Conservation (phyloP, 2,329 filamentous ascomycete species). For the Penicillium sp. region DNA sequence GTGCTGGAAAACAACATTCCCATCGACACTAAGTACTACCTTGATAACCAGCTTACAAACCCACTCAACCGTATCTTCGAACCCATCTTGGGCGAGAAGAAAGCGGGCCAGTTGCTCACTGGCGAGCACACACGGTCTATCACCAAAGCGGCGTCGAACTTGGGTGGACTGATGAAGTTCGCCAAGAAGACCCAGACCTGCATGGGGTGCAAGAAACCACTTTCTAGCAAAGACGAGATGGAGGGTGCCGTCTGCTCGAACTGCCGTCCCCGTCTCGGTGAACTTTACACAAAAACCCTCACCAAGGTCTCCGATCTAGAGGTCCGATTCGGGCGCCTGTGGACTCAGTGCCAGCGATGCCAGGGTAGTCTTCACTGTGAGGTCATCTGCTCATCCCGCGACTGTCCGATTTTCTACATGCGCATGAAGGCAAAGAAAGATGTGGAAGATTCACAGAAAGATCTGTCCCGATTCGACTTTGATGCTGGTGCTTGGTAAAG, state of each 20-base stretch:
- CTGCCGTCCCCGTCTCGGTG: conserved; percentile 74
- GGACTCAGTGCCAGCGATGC: conserved; percentile 97
- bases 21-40: conserved; percentile 96
- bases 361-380: conserved; percentile 97
- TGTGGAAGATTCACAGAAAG: conserved; percentile 86
- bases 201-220: conserved; percentile 97
- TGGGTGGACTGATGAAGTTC: conserved; percentile 96
- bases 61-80: conserved; percentile 93
- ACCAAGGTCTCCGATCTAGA: conserved; percentile 85
- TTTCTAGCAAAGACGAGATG: conserved; percentile 68
- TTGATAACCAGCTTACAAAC: conserved; percentile 96
- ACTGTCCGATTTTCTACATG: conserved; percentile 99
- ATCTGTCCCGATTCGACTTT: conserved; percentile 78
- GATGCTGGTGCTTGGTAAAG: conserved; percentile 62
- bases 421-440: conserved; percentile 99
- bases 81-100: conserved; percentile 88
- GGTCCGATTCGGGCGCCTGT: conserved; percentile 80
- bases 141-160: conserved; percentile 77
- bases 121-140: conserved; percentile 94
- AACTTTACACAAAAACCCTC: conserved; percentile 86
- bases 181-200: conserved; percentile 95
- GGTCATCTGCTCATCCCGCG: conserved; percentile 90
- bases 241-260: conserved; percentile 80
- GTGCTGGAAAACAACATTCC: conserved; percentile 96
- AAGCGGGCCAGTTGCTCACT: conserved; percentile 73